Conservation (phyloP, 2,329 filamentous ascomycete genomes). For the Fusarium sp. region DNA sequence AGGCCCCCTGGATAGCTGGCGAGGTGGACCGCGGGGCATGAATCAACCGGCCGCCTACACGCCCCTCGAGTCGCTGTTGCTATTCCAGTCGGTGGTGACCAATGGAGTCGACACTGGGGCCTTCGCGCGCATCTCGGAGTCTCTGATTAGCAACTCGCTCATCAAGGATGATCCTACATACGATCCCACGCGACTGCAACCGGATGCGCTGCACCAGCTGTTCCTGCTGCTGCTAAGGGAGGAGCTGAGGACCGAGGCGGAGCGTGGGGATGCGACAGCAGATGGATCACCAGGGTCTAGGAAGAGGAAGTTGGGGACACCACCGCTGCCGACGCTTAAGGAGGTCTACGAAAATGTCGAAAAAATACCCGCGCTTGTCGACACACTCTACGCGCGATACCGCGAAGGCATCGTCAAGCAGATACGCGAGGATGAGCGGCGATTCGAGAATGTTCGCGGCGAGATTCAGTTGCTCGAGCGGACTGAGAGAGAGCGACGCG, state of each 20-base stretch:
- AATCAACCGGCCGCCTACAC: conserved; percentile 76
- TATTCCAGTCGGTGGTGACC: conserved; percentile 82
- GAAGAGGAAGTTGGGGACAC: conserved; percentile 80
- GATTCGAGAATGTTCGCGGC: conserved; percentile 70
- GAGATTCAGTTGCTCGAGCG: conserved; percentile 78
- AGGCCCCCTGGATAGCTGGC: conserved; percentile 67
- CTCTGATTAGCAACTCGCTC: conserved; percentile 79
- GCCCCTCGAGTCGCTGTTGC: conserved; percentile 84
- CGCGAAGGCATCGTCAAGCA: conserved; percentile 75
- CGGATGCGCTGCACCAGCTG: conserved; percentile 82
- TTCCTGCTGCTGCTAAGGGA: conserved; percentile 83
- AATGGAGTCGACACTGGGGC: conserved; percentile 74
- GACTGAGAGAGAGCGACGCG: conserved; percentile 52
- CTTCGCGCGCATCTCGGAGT: conserved; percentile 79
- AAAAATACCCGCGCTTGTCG: conserved; percentile 77
- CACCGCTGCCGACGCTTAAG: conserved; percentile 71
- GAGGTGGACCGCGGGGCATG: conserved; percentile 68
- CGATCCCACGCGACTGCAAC: conserved; percentile 78
- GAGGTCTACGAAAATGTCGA: conserved; percentile 75
- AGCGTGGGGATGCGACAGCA: conserved; percentile 51
- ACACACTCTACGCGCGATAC: conserved; percentile 81
- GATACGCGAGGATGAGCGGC: conserved; percentile 80
- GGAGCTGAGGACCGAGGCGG: conserved; percentile 70
- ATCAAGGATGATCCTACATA: conserved; percentile 78
- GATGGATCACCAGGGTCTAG: conserved; percentile 68